Conservation (phyloP, 2,329 filamentous ascomycete genomes). For the Cordyceps militaris region DNA sequence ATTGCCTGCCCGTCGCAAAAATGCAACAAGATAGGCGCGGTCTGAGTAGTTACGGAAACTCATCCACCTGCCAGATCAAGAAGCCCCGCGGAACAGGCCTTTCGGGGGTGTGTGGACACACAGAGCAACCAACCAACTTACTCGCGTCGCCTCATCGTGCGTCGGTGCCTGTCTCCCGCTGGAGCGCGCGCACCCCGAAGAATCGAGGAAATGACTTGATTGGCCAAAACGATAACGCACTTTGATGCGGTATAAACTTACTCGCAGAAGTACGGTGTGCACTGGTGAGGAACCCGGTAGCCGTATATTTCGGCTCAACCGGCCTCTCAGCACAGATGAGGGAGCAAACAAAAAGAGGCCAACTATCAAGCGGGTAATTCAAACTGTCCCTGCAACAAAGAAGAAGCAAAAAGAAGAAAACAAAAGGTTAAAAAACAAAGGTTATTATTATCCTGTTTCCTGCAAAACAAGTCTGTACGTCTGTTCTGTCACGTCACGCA, state of each 20-base stretch:
- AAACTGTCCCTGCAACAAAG: neutral
- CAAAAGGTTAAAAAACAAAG: neutral
- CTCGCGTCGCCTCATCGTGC: slow-evolving; percentile 3
- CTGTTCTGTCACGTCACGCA: slow-evolving; percentile 5
- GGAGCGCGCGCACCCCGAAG: slow-evolving; percentile 1
- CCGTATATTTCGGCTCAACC: neutral
- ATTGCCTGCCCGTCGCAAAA: slow-evolving; percentile 3
- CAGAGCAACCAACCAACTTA: neutral
- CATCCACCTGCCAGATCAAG: slow-evolving; percentile 6
- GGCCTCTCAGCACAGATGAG: neutral
- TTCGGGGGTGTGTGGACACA: neutral
- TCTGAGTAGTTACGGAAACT: neutral
- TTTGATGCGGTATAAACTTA: neutral
- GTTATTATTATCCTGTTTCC: neutral
- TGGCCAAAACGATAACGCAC: neutral
- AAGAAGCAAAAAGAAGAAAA: neutral
- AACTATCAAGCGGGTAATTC: neutral
- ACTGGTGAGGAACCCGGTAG: neutral
- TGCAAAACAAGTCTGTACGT: neutral
- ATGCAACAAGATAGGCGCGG: slow-evolving; percentile 5
- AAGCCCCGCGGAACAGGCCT: neutral
- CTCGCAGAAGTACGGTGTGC: neutral
- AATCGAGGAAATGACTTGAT: neutral
- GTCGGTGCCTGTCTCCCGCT: neutral
- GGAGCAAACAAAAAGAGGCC: neutral